Percentiles rank a stretch among this genome's conserved stretches.
These are phyloP conservation scores for Apiotrichum gracile DNA, from an alignment of 1,284 basidiomycete species.

Conservation along the genomic window DNA sequence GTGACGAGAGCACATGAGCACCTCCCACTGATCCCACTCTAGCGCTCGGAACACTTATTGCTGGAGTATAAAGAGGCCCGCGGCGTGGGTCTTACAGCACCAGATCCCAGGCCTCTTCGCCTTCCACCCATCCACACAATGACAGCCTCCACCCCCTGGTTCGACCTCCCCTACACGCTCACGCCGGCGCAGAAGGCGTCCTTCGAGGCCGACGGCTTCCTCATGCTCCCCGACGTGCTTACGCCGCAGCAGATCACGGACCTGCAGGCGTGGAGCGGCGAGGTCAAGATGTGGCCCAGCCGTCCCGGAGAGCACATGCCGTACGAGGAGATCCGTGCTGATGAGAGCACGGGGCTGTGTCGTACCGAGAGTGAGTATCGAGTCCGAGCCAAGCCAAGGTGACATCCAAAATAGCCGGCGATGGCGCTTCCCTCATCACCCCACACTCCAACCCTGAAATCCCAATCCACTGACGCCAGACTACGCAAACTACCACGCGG, in stretches of 20 bases:
- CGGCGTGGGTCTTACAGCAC: too few relatives aligned
- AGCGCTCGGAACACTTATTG: too few relatives aligned
- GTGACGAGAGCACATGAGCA: too few relatives aligned
- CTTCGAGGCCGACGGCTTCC: constrained; percentile 27
- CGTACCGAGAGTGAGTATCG: constrained; percentile 31
- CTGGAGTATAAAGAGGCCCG: too few relatives aligned
- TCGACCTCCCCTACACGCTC: constrained; percentile 18
- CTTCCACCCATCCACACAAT: neutral
- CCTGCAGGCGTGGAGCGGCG: constrained; percentile 27
- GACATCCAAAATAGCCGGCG: neutral
- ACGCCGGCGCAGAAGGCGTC: constrained; percentile 13
- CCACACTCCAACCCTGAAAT: too few relatives aligned
- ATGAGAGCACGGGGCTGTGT: constrained; percentile 30
- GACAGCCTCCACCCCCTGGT: neutral
- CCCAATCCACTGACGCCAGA: constrained; percentile 11
- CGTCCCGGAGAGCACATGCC: constrained; percentile 33
- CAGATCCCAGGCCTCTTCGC: neutral
- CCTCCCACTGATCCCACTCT: too few relatives aligned
- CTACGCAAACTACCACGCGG: constrained; percentile 31
- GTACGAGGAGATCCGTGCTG: constrained; percentile 29
- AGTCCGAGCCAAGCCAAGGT: too few relatives aligned
- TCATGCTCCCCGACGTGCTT: constrained; percentile 25
- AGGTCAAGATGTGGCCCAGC: constrained; percentile 34
- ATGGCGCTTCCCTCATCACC: too few relatives aligned
- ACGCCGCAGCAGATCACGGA: constrained; percentile 14